Percentiles rank a stretch among this genome's conserved stretches.
These are phyloP conservation scores for Dioscorea cayenensis DNA, from an alignment of 116 monocot species.

Conservation along the genomic window DNA sequence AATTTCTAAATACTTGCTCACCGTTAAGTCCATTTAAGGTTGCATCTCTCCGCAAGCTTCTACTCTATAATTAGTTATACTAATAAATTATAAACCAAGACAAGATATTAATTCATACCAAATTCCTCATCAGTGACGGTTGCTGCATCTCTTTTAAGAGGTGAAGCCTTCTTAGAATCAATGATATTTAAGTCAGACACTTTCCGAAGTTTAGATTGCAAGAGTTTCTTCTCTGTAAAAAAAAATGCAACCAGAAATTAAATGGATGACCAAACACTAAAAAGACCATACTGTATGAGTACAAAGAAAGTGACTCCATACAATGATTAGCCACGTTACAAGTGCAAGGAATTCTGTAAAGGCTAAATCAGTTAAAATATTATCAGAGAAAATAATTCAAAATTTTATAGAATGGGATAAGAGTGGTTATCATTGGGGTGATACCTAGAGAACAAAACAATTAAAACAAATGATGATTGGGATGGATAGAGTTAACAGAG, in stretches of 20 bases:
- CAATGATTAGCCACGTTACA: too few species aligned
- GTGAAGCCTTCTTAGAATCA: conserved; percentile 12
- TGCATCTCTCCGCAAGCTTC: too few species aligned
- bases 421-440: neutral
- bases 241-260: conserved; percentile 1
- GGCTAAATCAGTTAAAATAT: too few species aligned
- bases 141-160: conserved; percentile 40
- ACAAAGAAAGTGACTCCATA: too few species aligned
- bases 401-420: too few species aligned
- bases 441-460: neutral
- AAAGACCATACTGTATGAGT: too few species aligned
- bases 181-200: conserved; percentile 34
- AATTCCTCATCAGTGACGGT: conserved; percentile 64
- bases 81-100: neutral
- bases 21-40: too few species aligned
- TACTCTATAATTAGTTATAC: too few species aligned
- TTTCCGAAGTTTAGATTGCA: conserved; percentile 74
- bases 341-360: too few species aligned
- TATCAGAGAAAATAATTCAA: too few species aligned
- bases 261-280: neutral
- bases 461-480: neutral
- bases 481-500: neutral
- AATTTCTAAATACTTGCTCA: too few species aligned
- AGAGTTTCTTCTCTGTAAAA: conserved; percentile 73
- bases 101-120: conserved; percentile 25